Conservation (phyloP, 495 filamentous ascomycete species). For the Hypoxylon fragiforme region DNA sequence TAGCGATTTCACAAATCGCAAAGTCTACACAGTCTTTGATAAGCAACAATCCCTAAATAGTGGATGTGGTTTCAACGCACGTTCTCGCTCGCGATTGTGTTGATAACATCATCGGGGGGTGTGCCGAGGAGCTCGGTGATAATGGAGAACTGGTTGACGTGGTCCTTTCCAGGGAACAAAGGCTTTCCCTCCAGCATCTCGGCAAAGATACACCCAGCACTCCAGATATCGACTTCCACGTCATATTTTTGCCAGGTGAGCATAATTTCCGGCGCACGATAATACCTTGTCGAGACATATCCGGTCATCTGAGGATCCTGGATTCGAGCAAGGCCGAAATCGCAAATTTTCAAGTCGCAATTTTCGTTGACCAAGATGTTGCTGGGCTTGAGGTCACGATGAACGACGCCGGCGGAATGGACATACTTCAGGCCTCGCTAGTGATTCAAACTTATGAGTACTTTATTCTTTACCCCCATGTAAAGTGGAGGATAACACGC, state of each 20-base stretch:
- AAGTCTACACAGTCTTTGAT: slow-evolving; percentile 62
- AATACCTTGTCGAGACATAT: slow-evolving; percentile 98
- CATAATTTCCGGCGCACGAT: slow-evolving; percentile 98
- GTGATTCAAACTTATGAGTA: slow-evolving; percentile 17
- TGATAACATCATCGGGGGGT: slow-evolving; percentile 97
- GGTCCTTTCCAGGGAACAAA: slow-evolving; percentile 97
- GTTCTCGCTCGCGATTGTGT: slow-evolving; percentile 98
- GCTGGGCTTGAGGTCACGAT: slow-evolving; percentile 95
- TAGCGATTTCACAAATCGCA: slow-evolving; percentile 95
- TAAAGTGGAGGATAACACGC: slow-evolving; percentile 33
- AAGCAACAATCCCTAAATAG: not conserved
- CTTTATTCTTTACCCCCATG: not conserved
- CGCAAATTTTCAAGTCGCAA: slow-evolving; percentile 98
- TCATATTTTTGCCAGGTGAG: slow-evolving; percentile 99
- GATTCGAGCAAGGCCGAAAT: slow-evolving; percentile 95
- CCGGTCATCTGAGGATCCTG: slow-evolving; percentile 99
- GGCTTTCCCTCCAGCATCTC: slow-evolving; percentile 99
- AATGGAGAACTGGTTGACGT: slow-evolving; percentile 99
- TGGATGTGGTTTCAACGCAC: slow-evolving; percentile 53
- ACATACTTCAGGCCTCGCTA: slow-evolving; percentile 98
- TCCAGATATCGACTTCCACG: slow-evolving; percentile 99
- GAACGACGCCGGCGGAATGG: slow-evolving; percentile 96
- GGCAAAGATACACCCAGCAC: slow-evolving; percentile 97
- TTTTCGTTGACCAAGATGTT: slow-evolving; percentile 99
- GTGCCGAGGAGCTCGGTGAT: slow-evolving; percentile 97